These are phyloP conservation scores for Penicillium paxilli DNA, from an alignment of 495 filamentous ascomycete genomes.

Conservation along the genomic window DNA sequence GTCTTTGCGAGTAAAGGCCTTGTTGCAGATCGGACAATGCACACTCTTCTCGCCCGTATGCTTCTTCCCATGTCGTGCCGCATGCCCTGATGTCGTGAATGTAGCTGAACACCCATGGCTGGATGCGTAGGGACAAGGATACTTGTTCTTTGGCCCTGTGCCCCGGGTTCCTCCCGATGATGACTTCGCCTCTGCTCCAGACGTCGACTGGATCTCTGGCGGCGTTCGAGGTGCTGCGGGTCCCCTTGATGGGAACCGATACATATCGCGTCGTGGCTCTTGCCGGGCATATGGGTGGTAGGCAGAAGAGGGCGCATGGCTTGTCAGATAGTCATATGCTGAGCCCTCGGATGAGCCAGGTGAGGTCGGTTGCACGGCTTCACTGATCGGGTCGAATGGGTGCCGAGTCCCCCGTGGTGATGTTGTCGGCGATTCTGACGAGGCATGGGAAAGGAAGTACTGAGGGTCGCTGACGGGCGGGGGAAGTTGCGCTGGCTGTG, in stretches of 20 bases:
- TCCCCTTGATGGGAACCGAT: slow-evolving; percentile 17
- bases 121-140: slow-evolving; percentile 57
- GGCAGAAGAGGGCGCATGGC: slow-evolving; percentile 19
- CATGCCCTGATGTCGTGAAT: slow-evolving; percentile 95
- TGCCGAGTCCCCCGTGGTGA: slow-evolving; percentile 28
- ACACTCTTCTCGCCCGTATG: slow-evolving; percentile 96
- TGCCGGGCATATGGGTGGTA: slow-evolving; percentile 31
- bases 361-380: slow-evolving; percentile 31
- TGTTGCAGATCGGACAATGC: slow-evolving; percentile 83
- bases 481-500: slow-evolving; percentile 28
- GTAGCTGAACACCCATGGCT: slow-evolving; percentile 73
- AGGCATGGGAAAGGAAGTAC: slow-evolving; percentile 22
- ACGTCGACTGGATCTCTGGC: slow-evolving; percentile 27
- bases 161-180: slow-evolving; percentile 15
- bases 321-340: slow-evolving; percentile 37
- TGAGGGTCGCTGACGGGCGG: slow-evolving; percentile 18
- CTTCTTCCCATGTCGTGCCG: slow-evolving; percentile 94
- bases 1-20: slow-evolving; percentile 93
- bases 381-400: slow-evolving; percentile 29
- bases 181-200: slow-evolving; percentile 23
- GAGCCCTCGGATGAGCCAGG: slow-evolving; percentile 43
- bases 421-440: slow-evolving; percentile 28
- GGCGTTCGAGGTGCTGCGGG: slow-evolving; percentile 24
- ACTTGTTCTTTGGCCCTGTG: slow-evolving; percentile 50
- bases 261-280: slow-evolving; percentile 19